Evolutionary conservation across 495 filamentous ascomycete genomes (phyloP).

Genomic region (Xylaria flabelliformis): DNA sequence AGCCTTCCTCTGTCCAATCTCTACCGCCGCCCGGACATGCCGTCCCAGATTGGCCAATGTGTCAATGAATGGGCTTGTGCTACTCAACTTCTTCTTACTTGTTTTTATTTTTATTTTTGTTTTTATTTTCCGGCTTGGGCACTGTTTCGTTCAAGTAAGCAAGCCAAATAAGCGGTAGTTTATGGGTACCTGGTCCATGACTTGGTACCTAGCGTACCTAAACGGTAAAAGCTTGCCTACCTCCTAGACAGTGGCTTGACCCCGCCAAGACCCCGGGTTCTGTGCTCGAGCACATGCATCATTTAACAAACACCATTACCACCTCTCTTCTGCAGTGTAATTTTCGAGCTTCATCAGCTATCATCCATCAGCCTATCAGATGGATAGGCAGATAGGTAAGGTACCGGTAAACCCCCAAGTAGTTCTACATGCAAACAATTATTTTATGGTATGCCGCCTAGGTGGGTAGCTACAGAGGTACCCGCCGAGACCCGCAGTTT

Average conservation of each 20-base stretch:
- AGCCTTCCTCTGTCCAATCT: not conserved
- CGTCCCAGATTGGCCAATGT: slow-evolving; percentile 17
- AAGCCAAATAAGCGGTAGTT: not conserved
- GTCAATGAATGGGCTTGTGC: slow-evolving; percentile 13
- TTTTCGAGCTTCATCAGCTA: not conserved
- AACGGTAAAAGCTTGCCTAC: not conserved
- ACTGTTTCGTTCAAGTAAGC: slow-evolving; percentile 1
- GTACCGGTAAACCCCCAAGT: not conserved
- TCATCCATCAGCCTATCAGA: not conserved
- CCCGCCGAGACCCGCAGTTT: slow-evolving; percentile 12
- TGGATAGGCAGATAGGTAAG: no score
- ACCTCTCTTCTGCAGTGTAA: not conserved
- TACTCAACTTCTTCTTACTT: slow-evolving; percentile 15
- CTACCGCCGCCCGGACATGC: slow-evolving; percentile 21
- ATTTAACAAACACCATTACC: not conserved
- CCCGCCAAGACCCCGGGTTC: slow-evolving; percentile 10
- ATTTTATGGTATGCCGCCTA: not conserved
- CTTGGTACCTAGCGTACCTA: not conserved
- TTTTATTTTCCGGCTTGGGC: not conserved
- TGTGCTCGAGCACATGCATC: slow-evolving; percentile 7
- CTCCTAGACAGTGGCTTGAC: not conserved
- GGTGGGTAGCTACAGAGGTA: not conserved
- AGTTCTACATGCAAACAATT: not conserved
- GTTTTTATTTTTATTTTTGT: not conserved
- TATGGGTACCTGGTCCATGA: slow-evolving; percentile 3